phyloP scores from a whole-genome alignment of 2,329 filamentous ascomycete genomes.

The Sporothrix protearum region DNA sequence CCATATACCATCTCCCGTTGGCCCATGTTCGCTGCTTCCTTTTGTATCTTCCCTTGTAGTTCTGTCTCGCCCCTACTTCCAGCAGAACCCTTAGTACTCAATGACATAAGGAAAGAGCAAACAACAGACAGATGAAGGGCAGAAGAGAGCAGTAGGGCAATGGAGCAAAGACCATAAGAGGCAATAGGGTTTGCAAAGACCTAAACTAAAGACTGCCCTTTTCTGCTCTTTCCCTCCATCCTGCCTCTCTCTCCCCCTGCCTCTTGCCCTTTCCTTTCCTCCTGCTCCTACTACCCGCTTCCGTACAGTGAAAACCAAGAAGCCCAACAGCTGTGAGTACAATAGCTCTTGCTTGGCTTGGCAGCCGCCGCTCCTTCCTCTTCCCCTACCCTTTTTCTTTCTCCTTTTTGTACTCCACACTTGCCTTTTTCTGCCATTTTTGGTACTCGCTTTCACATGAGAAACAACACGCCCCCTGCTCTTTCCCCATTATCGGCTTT shows the following conservation, averaged over 20 bases:
- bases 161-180: too few species aligned
- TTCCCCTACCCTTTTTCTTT: not conserved
- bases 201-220: too few species aligned
- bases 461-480: slow-evolving; percentile 6
- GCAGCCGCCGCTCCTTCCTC: not conserved
- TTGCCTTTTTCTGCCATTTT: not conserved
- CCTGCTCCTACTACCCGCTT: not conserved
- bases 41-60: not conserved
- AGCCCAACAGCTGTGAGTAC: not conserved
- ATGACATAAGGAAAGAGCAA: not conserved
- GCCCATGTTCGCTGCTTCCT: not conserved
- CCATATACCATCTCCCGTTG: not conserved
- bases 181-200: too few species aligned
- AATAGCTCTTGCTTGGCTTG: not conserved
- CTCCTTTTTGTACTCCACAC: slow-evolving; percentile 7
- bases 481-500: slow-evolving; percentile 6
- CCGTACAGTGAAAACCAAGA: not conserved
- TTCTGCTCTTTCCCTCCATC: too few species aligned
- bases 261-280: not conserved
- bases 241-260: too few species aligned
- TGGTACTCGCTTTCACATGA: not conserved
- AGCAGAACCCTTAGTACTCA: not conserved
- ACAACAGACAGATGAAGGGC: not conserved
- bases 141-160: not conserved
- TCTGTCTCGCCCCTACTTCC: not conserved